phyloP scores from a whole-genome alignment of 805 yeast genomes.

The Starmera caribaea region DNA sequence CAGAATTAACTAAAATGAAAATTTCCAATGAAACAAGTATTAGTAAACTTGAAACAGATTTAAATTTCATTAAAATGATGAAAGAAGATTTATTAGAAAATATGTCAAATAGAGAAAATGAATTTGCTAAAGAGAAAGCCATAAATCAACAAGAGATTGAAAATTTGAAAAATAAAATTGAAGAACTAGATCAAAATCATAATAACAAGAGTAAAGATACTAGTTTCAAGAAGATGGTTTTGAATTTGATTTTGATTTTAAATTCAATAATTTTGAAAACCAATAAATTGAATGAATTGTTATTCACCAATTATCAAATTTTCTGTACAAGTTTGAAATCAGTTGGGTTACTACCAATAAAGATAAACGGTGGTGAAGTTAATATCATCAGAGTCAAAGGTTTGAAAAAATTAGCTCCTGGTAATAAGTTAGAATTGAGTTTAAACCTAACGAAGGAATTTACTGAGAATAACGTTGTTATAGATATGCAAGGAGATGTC shows the following conservation, averaged over 20 bases:
- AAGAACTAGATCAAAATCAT: constrained; percentile 37
- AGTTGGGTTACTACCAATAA: constrained; percentile 63
- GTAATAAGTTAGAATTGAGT: constrained; percentile 23
- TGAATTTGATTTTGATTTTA: constrained; percentile 23
- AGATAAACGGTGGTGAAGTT: constrained; percentile 29
- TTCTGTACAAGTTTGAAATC: constrained; percentile 15
- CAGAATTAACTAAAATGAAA: constrained; percentile 1
- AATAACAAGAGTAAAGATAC: neutral
- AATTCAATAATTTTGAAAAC: constrained; percentile 25
- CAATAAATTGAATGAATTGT: constrained; percentile 32
- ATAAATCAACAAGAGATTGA: constrained; percentile 40
- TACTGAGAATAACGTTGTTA: constrained; percentile 29
- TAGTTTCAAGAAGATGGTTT: constrained; percentile 14
- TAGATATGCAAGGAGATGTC: constrained; percentile 27
- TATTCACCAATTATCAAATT: constrained; percentile 16
- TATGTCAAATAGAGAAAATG: constrained; percentile 55
- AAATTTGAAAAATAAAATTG: constrained; percentile 30
- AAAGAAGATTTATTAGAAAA: constrained; percentile 60
- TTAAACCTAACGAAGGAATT: constrained; percentile 20
- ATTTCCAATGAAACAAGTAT: constrained; percentile 1
- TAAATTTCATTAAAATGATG: constrained; percentile 24
- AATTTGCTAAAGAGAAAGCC: constrained; percentile 44
- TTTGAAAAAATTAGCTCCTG: constrained; percentile 33
- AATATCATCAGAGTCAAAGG: constrained; percentile 76
- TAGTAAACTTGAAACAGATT: neutral